These are phyloP conservation scores for Malus domestica DNA, from an alignment of 306 rosid species.

Conservation along the genomic window ASM211411v1 NC_041798.1:40708001-40708500, in stretches of 20 bases:
- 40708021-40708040: too few species aligned
- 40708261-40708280: slow-evolving; percentile 20
- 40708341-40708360: background rate
- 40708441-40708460: too few species aligned
- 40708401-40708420: background rate
- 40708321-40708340: background rate
- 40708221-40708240: slow-evolving; percentile 90
- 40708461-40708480: too few species aligned
- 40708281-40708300: background rate
- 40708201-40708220: slow-evolving; percentile 76
- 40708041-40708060: too few species aligned
- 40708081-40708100: too few species aligned
- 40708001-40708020: too few species aligned
- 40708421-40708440: background rate
- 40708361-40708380: slow-evolving; percentile 23
- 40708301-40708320: background rate
- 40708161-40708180: slow-evolving; percentile 45
- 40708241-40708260: slow-evolving; percentile 78
- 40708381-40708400: slow-evolving; percentile 4
- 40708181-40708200: slow-evolving; percentile 96
- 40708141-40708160: too few species aligned
- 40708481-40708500: background rate
- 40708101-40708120: too few species aligned
- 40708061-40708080: too few species aligned
- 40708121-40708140: too few species aligned